Percentiles rank a stretch among this genome's conserved stretches.
These are phyloP conservation scores for Paramecium biaurelia DNA, from an alignment of 73 alveolate species.

Conservation along the genomic window DNA sequence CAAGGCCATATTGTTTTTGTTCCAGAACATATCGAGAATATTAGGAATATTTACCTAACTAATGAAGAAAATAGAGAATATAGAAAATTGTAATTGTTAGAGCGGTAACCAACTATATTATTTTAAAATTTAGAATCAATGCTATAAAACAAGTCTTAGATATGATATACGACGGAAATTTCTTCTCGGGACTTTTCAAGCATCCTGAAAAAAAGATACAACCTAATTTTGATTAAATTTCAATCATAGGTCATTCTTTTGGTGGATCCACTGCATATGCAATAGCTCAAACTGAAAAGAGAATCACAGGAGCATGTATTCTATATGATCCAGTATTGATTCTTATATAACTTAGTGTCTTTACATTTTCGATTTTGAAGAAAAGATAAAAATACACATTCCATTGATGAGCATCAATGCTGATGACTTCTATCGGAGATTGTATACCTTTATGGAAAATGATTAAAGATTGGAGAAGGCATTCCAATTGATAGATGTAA, in stretches of 20 bases:
- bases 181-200: background rate
- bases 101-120: background rate
- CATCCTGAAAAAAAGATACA: background rate
- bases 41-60: constrained; percentile 17
- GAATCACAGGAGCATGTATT: constrained; percentile 46
- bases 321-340: constrained; percentile 36
- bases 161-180: constrained; percentile 21
- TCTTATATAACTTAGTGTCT: background rate
- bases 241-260: constrained; percentile 59
- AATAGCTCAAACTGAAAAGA: background rate
- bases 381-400: constrained; percentile 28
- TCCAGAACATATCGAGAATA: constrained; percentile 59
- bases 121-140: background rate
- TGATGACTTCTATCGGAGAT: constrained; percentile 57
- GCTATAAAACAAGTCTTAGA: constrained; percentile 17
- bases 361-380: constrained; percentile 8
- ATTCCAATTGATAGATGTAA: constrained; percentile 3
- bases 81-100: constrained; percentile 6
- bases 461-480: constrained; percentile 50
- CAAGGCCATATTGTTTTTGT: constrained; percentile 55
- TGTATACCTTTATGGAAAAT: constrained; percentile 43
- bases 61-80: constrained; percentile 50
- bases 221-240: background rate
- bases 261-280: constrained; percentile 57
- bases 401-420: constrained; percentile 53